Evolutionary conservation across 139 green algal genomes (phyloP), one percentile per base, ranked within the genome.

Genomic region (Chlamydomonas incerta): DNA sequence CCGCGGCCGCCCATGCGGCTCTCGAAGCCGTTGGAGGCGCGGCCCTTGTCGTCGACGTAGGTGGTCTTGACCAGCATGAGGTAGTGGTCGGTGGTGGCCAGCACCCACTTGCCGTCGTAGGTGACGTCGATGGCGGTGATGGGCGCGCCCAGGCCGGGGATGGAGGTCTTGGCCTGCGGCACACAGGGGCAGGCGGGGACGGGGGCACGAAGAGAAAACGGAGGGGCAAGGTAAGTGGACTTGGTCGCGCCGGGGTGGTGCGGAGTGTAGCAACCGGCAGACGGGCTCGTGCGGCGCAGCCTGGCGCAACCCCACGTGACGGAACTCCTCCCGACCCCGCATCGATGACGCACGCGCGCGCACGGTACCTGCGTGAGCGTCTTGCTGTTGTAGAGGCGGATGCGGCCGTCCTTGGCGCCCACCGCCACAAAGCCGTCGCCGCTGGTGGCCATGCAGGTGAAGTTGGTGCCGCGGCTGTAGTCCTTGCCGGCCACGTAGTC

Each of bases 121-220:
- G 96, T 98, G 26, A 99, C 96, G 84, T 98, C 96, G 33, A 99
- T 93, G 33, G 87, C 75, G 18, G 97, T 98, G 90, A 99, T 97
- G 77, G 96, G 92, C 10, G 91, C 88, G 26, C 97, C 97, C 62
- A 99, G 90, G 57, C 96, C 94, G 14, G 97, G 97, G 58, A 99
- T 97, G 58, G 91, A 82, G 31, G 97, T 98, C 67, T 96, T 96
- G 63, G 96, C 96, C 77, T 83, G 63, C 63, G 15, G 20, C 20
- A 18, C 23, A 18, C 20, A 29, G 26, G 58, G n/a, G n/a, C n/a
- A n/a, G n/a, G n/a, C n/a, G n/a, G n/a, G 66, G 66, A 28, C 14
- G 66, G 29, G 5, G 66, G 66, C 14, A 21, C 14, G 50, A 14
- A 57, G 11, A 57, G 17, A 60, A 20, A 26, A 3, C 3, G 55